phyloP scores from a whole-genome alignment of 148 eudicot species.

The Selenicereus undatus region DNA sequence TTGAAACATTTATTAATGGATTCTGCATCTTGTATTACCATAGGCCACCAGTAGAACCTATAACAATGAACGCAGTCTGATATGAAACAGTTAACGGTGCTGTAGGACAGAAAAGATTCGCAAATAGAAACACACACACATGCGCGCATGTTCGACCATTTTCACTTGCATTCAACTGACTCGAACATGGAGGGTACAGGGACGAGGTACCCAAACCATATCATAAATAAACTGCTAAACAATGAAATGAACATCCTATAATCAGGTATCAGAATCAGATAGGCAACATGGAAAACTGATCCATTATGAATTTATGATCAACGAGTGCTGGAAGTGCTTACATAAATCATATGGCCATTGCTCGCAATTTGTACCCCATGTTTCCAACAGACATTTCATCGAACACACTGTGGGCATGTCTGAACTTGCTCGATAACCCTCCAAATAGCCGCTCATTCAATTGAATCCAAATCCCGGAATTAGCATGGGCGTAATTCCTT shows the following conservation, averaged over 20 bases:
- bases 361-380: not conserved
- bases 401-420: slow-evolving; percentile 22
- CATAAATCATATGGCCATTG: not conserved
- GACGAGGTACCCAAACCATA: not conserved
- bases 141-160: not conserved
- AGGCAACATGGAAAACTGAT: not conserved
- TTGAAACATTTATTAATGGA: slow-evolving; percentile 1
- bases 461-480: not conserved
- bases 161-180: not conserved
- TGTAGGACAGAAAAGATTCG: not conserved
- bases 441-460: not conserved
- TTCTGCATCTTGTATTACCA: slow-evolving; percentile 21
- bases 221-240: not conserved
- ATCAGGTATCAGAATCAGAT: not conserved
- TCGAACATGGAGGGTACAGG: not conserved
- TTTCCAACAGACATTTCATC: slow-evolving; percentile 17
- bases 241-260: not conserved
- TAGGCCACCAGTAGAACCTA: slow-evolving; percentile 12
- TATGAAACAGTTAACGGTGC: not conserved
- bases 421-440: not conserved
- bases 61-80: not conserved
- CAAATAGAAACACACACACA: not conserved
- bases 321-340: not conserved
- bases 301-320: not conserved
- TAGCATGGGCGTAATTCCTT: not conserved